phyloP scores from a whole-genome alignment of 1,284 basidiomycete genomes.

The Ceratobasidium sp. region DNA sequence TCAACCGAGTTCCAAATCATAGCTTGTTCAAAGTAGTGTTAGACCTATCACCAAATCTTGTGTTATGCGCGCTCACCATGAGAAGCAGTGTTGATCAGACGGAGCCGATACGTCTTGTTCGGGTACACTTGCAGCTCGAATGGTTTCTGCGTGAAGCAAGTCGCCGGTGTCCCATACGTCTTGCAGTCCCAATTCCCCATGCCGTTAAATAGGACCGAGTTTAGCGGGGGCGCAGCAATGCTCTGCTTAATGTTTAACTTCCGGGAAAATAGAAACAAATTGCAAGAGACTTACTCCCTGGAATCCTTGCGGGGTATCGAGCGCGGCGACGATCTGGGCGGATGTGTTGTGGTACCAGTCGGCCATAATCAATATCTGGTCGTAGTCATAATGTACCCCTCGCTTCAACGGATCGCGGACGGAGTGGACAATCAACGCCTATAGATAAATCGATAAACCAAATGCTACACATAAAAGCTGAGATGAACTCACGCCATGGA shows the following conservation, averaged over 20 bases:
- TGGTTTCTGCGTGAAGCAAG: slow-evolving; percentile 54
- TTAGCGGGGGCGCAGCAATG: slow-evolving; percentile 27
- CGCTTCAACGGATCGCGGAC: slow-evolving; percentile 53
- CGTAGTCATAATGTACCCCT: slow-evolving; percentile 57
- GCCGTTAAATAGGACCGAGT: slow-evolving; percentile 37
- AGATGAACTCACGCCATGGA: slow-evolving; percentile 52
- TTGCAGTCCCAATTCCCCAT: slow-evolving; percentile 29
- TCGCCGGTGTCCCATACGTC: slow-evolving; percentile 51
- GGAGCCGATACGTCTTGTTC: slow-evolving; percentile 61
- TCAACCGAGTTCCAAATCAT: slow-evolving; percentile 64
- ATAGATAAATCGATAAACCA: not conserved
- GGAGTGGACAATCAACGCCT: slow-evolving; percentile 59
- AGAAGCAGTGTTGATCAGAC: slow-evolving; percentile 68
- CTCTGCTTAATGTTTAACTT: not conserved
- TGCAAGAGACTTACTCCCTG: slow-evolving; percentile 52
- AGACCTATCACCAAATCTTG: too few species aligned
- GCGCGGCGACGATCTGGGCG: slow-evolving; percentile 53
- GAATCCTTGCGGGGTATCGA: slow-evolving; percentile 56
- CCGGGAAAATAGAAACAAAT: not conserved
- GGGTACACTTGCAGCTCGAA: slow-evolving; percentile 54
- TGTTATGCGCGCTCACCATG: slow-evolving; percentile 13
- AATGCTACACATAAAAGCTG: slow-evolving; percentile 30
- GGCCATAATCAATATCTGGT: slow-evolving; percentile 57
- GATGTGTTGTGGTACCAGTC: slow-evolving; percentile 59
- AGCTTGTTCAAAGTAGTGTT: slow-evolving; percentile 53